phyloP scores from a whole-genome alignment of 768 basidiomycete species.

The Lactarius tabidus region DNA sequence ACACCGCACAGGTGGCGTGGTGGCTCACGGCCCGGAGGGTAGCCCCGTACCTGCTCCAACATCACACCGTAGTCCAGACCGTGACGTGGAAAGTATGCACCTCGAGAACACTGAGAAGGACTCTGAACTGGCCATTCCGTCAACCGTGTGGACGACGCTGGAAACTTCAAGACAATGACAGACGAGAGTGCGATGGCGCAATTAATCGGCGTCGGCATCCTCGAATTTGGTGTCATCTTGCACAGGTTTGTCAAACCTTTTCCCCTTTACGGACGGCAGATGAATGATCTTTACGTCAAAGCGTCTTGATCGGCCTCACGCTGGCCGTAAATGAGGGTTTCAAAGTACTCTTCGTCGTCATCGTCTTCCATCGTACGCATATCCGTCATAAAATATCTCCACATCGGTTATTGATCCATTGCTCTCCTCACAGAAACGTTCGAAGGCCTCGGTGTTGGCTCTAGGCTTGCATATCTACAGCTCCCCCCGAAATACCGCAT shows the following conservation, averaged over 20 bases:
- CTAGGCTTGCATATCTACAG: slow-evolving; percentile 78
- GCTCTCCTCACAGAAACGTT: slow-evolving; percentile 62
- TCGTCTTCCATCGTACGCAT: slow-evolving; percentile 88
- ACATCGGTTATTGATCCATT: neutral
- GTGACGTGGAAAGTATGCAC: slow-evolving; percentile 1
- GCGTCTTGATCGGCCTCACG: slow-evolving; percentile 83
- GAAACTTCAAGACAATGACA: slow-evolving; percentile 33
- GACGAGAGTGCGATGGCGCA: slow-evolving; percentile 47
- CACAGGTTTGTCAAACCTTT: slow-evolving; percentile 50
- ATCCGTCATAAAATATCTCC: slow-evolving; percentile 16
- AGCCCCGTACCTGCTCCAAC: slow-evolving; percentile 4
- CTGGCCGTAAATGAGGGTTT: slow-evolving; percentile 85
- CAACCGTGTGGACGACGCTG: slow-evolving; percentile 28
- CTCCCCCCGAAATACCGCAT: slow-evolving; percentile 52
- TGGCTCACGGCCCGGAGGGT: slow-evolving; percentile 68
- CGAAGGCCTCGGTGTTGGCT: slow-evolving; percentile 90
- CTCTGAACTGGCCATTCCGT: slow-evolving; percentile 28
- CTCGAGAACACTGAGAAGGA: slow-evolving; percentile 9
- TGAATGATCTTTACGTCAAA: slow-evolving; percentile 29
- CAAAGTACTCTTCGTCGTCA: slow-evolving; percentile 81
- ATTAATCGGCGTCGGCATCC: slow-evolving; percentile 80
- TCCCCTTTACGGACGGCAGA: neutral
- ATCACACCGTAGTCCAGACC: neutral
- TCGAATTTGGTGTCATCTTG: slow-evolving; percentile 91
- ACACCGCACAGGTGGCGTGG: slow-evolving; percentile 54